Conservation (phyloP, 2,329 filamentous ascomycete species). For the Colletotrichum eleusines region DNA sequence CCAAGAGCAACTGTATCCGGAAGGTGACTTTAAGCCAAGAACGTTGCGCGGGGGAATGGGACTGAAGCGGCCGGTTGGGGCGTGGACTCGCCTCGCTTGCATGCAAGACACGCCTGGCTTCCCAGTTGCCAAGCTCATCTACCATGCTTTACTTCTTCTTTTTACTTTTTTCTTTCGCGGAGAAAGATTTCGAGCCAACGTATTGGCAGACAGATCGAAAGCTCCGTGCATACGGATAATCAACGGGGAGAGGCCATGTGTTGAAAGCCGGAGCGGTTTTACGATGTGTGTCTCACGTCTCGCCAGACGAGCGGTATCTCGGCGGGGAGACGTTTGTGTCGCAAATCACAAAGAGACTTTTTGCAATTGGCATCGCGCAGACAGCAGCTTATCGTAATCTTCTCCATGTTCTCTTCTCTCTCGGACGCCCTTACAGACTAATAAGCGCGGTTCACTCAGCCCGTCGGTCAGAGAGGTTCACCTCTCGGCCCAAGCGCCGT, state of each 20-base stretch:
- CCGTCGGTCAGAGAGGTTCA: too few species aligned
- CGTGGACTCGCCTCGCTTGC: constrained; percentile 1
- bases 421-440: too few species aligned
- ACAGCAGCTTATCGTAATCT: not conserved
- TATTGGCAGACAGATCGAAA: not conserved
- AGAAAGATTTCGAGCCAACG: not conserved
- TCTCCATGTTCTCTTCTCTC: too few species aligned
- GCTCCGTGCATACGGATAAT: constrained; percentile 4
- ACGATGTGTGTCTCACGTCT: too few species aligned
- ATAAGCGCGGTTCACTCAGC: too few species aligned
- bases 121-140: not conserved
- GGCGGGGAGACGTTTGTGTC: not conserved
- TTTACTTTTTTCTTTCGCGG: not conserved
- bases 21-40: constrained; percentile 37
- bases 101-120: not conserved
- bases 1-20: constrained; percentile 26
- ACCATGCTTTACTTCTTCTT: not conserved
- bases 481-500: too few species aligned
- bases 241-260: not conserved
- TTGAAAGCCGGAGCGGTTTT: not conserved
- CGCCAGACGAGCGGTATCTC: too few species aligned
- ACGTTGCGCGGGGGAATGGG: constrained; percentile 17
- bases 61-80: constrained; percentile 8
- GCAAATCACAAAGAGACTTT: not conserved
- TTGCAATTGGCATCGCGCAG: too few species aligned